Evolutionary conservation across 129 eudicot genomes (phyloP).

Genomic region (Lactuca saligna): DNA sequence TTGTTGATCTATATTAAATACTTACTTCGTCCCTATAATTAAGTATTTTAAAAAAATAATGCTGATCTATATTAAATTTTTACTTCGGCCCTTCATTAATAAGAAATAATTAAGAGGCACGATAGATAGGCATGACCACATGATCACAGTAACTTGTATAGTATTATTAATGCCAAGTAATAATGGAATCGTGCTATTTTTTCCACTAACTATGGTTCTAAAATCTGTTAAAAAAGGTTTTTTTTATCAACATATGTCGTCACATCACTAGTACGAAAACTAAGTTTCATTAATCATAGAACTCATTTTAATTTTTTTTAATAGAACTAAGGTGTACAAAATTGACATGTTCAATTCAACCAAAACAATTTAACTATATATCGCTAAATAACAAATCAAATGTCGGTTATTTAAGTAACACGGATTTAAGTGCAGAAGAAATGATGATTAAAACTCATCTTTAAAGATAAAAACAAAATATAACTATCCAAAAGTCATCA

Average conservation of each 20-base stretch:
- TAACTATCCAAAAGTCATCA: not conserved
- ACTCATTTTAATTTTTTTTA: not conserved
- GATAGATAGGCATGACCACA: slow-evolving; percentile 14
- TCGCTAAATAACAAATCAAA: not conserved
- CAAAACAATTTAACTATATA: not conserved
- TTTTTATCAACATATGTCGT: too few relatives aligned
- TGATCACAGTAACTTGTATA: slow-evolving; percentile 14
- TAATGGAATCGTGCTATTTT: slow-evolving; percentile 29
- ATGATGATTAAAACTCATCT: not conserved
- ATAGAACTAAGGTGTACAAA: not conserved
- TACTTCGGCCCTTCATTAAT: not conserved
- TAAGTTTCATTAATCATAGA: not conserved
- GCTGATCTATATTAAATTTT: not conserved
- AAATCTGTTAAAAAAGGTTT: too few relatives aligned
- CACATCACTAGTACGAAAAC: too few relatives aligned
- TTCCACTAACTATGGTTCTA: slow-evolving; percentile 13
- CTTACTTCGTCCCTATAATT: too few relatives aligned
- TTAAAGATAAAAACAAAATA: not conserved
- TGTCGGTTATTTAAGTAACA: too few relatives aligned
- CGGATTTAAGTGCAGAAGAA: not conserved
- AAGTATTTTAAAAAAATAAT: too few relatives aligned
- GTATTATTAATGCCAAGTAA: slow-evolving; percentile 8
- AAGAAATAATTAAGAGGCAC: slow-evolving; percentile 25
- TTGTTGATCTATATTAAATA: too few relatives aligned
- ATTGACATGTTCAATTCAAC: not conserved